Evolutionary conservation across 176 grass and related monocot genomes (phyloP).

Genomic region (Carex parvula): DNA sequence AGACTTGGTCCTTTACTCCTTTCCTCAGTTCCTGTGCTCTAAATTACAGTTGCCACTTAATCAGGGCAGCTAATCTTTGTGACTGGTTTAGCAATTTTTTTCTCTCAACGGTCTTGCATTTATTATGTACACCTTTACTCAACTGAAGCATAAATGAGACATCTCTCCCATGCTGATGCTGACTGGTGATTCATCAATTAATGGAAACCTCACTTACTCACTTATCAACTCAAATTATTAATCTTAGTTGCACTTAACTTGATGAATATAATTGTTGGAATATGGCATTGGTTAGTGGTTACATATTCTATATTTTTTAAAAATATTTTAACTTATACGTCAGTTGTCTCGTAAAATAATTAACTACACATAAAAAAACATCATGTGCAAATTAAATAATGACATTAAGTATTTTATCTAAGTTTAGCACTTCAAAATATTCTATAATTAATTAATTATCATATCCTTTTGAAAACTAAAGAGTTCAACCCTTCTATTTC

Average conservation of each 20-base stretch:
- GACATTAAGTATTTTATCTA: neutral
- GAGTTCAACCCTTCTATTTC: too few relatives aligned
- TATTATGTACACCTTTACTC: constrained; percentile 19
- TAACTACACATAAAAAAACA: neutral
- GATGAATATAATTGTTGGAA: neutral
- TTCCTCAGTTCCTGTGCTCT: neutral
- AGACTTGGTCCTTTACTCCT: neutral
- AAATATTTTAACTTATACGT: neutral
- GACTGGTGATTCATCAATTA: neutral
- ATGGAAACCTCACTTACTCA: neutral
- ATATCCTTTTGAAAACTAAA: neutral
- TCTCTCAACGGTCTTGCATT: neutral
- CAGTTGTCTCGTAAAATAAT: neutral
- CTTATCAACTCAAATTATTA: neutral
- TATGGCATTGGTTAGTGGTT: neutral
- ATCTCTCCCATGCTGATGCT: neutral
- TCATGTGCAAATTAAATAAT: neutral
- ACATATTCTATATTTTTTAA: neutral
- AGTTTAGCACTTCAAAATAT: neutral
- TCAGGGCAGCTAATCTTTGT: neutral
- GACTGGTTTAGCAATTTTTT: neutral
- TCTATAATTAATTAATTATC: neutral
- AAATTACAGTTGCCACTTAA: neutral
- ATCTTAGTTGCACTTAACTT: neutral
- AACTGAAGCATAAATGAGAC: constrained; percentile 9